A percentile compares a stretch with the other conserved stretches of the same genome.
Evolutionary conservation across 2,329 filamentous ascomycete genomes (phyloP).

Genomic region (Aspergillus bombycis): DNA sequence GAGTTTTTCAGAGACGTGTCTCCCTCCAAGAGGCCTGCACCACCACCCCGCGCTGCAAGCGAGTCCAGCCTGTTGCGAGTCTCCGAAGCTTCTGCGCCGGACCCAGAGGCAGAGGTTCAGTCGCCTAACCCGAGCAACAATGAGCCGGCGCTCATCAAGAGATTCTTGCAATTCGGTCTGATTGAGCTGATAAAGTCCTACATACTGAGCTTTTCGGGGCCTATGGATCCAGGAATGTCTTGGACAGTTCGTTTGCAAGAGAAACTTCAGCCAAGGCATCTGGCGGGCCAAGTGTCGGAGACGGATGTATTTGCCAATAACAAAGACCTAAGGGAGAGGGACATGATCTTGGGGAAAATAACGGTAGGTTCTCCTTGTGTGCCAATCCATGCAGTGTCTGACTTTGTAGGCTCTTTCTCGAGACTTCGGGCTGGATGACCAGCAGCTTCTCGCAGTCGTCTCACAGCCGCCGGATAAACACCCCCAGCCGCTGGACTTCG

Average conservation of each 20-base stretch:
- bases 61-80: slow-evolving; percentile 45
- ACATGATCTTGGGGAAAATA: slow-evolving; percentile 61
- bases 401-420: slow-evolving; percentile 52
- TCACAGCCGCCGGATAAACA: slow-evolving; percentile 44
- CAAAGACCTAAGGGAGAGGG: slow-evolving; percentile 54
- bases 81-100: slow-evolving; percentile 49
- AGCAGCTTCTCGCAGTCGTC: slow-evolving; percentile 52
- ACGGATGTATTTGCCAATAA: slow-evolving; percentile 55
- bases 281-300: slow-evolving; percentile 54
- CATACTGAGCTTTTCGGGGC: slow-evolving; percentile 46
- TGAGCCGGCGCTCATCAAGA: slow-evolving; percentile 56
- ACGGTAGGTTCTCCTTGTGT: slow-evolving; percentile 39
- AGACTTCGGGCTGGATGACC: slow-evolving; percentile 55
- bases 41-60: slow-evolving; percentile 62
- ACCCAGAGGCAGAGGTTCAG: slow-evolving; percentile 59
- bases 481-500: slow-evolving; percentile 52
- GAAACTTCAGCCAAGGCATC: slow-evolving; percentile 55
- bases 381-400: background rate
- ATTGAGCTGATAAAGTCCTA: slow-evolving; percentile 66
- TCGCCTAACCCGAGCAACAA: slow-evolving; percentile 44
- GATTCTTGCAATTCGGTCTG: slow-evolving; percentile 64
- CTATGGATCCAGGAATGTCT: slow-evolving; percentile 44
- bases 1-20: slow-evolving; percentile 61
- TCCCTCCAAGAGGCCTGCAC: slow-evolving; percentile 60
- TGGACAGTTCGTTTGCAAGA: slow-evolving; percentile 59